These are phyloP conservation scores for Gracilaria gracilis DNA, from an alignment of 23 red algal genomes.

Conservation along the genomic window DNA sequence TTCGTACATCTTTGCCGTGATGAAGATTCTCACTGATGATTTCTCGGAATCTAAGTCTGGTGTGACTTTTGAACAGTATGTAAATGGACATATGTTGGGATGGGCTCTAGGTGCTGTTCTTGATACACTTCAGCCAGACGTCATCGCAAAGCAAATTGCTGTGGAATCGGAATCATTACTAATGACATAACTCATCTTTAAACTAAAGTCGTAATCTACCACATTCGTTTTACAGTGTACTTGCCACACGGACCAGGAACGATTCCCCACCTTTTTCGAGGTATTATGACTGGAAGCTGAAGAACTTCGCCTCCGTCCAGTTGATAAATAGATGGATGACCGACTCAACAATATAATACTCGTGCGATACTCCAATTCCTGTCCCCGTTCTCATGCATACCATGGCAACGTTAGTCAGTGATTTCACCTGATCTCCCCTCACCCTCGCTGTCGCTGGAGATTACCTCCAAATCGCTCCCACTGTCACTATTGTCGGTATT, in stretches of 20 bases:
- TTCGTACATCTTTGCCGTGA: conserved; percentile 69
- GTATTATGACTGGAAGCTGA: not conserved
- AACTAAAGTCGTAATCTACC: conserved; percentile 3
- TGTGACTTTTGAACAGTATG: conserved; percentile 62
- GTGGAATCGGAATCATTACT: conserved; percentile 38
- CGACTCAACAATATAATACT: not conserved
- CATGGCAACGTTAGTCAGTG: too few species aligned
- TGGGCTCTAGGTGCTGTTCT: conserved; percentile 77
- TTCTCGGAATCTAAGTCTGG: conserved; percentile 31
- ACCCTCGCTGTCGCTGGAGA: not conserved
- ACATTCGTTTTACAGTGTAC: not conserved
- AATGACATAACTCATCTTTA: conserved; percentile 36
- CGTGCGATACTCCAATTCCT: not conserved
- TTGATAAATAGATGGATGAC: not conserved
- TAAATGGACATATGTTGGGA: conserved; percentile 81
- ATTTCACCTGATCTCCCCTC: not conserved
- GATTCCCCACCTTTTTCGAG: not conserved
- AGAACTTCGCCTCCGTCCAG: not conserved
- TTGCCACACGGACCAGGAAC: not conserved
- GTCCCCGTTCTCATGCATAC: not conserved
- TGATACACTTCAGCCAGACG: conserved; percentile 58
- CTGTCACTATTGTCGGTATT: not conserved
- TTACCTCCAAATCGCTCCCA: too few species aligned
- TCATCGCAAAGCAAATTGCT: conserved; percentile 55
- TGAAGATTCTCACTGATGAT: conserved; percentile 64